Evolutionary conservation across 176 grass and related monocot genomes (phyloP).

Genomic region (Areca catechu): DNA sequence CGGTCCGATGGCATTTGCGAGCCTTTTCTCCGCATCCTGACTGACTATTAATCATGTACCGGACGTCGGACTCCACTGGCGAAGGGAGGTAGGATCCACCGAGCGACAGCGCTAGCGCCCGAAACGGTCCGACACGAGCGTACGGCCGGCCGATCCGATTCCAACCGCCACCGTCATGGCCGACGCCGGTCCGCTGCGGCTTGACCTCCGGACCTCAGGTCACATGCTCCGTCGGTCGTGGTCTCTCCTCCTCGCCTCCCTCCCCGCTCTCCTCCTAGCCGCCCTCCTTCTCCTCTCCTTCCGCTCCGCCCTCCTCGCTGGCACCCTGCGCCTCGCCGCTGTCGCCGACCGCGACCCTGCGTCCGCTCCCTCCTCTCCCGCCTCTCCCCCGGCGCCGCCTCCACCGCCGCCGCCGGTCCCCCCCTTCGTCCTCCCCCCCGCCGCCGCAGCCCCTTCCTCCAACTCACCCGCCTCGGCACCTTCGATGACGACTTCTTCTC

Average conservation of each 20-base stretch:
- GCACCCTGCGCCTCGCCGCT: conserved; percentile 49
- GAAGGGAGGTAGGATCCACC: too few species aligned
- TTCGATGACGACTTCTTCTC: conserved; percentile 35
- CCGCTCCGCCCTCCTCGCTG: conserved; percentile 63
- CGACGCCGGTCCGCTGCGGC: conserved; percentile 21
- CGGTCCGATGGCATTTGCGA: too few species aligned
- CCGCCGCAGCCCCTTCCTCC: conserved; percentile 43
- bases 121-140: too few species aligned
- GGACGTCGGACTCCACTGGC: too few species aligned
- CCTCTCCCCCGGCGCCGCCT: conserved; percentile 31
- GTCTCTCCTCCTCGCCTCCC: conserved; percentile 50
- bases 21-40: too few species aligned
- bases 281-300: conserved; percentile 63
- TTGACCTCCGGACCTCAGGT: conserved; percentile 20
- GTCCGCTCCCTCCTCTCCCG: conserved; percentile 57
- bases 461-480: background rate
- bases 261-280: conserved; percentile 53
- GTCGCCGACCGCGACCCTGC: conserved; percentile 51
- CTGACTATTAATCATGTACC: too few species aligned
- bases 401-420: conserved; percentile 14
- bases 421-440: conserved; percentile 4
- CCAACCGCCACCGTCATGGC: conserved; percentile 33
- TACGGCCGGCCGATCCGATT: conserved; percentile 5
- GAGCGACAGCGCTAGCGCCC: too few species aligned
- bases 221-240: conserved; percentile 19